Conservation (phyloP, 225 moss, liverwort and hornwort species). For the Rhytidiadelphus loreus region DNA sequence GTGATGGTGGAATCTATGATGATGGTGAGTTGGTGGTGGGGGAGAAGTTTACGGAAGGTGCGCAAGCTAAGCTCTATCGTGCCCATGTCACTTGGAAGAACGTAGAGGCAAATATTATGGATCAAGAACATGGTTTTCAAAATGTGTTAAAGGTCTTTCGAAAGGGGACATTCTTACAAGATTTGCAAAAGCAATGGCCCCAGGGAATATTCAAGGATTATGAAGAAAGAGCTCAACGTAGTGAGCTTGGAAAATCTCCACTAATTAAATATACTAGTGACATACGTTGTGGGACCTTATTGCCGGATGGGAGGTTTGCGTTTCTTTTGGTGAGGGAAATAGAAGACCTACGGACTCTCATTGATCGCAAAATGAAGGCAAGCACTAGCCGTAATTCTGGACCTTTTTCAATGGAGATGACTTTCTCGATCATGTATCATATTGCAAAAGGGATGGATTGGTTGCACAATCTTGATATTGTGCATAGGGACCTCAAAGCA, state of each 20-base stretch:
- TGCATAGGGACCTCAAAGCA: not conserved
- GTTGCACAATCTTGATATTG: not conserved
- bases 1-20: too few species aligned
- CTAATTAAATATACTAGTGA: accelerated
- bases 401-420: not conserved
- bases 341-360: not conserved
- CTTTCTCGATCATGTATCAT: accelerated
- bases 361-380: not conserved
- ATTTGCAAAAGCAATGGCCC: too few species aligned
- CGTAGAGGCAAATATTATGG: accelerated
- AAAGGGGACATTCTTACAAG: too few species aligned
- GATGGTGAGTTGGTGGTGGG: too few species aligned
- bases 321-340: not conserved
- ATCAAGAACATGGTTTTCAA: accelerated
- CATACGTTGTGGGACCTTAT: accelerated
- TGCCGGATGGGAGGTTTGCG: not conserved
- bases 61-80: too few species aligned
- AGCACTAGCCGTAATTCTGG: accelerated
- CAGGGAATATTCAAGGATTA: accelerated
- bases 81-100: accelerated
- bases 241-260: accelerated
- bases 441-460: not conserved
- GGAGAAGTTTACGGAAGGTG: too few species aligned
- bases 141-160: too few species aligned
- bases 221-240: accelerated